Evolutionary conservation across 768 basidiomycete genomes (phyloP), one percentile per base, ranked within the genome.

Genomic region (Tubosaeta sp.): DNA sequence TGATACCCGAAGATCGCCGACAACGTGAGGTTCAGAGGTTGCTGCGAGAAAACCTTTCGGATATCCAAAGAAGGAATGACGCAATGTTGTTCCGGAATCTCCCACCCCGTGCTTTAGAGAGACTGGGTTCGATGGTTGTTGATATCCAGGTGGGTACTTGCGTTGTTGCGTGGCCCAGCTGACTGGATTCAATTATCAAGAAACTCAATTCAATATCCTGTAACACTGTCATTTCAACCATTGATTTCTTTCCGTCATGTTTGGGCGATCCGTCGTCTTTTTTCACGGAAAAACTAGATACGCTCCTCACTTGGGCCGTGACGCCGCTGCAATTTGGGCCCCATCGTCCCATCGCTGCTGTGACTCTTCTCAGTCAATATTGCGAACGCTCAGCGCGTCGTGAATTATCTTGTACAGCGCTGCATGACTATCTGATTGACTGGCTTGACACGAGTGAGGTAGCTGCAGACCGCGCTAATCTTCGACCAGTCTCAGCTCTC

Each of bases 271-370:
- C 61, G 49, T 62, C 70, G 19, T 61, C 72, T 12, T 64, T 67
- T 11, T 88, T 90, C 59, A 69, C 75, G n/a, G 78, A 79, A 52
- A 89, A 91, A 62, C 76, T 91, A 16, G 82, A 88, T 57, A 77
- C 84, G 48, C 74, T 91, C 3, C 75, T 92, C 10, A 86, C 86
- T 0, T 93, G 91, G 90, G 81, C 82, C 59, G 82, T 91, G 26
- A 88, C 89, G 0, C 80, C 84, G 3, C 72, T 88, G 16, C 91
- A 92, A 67, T 91, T 85, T 54, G 90, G 91, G 10, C 85, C 90
- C 41, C 91, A 91, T 58, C 76, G 90, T 32, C 82, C 86, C 1
- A 86, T 85, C 61, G 88, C 83, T 27, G 87, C 85, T 2, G 83
- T 80, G 8, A 85, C 85, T 17, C 74, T 91, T 37, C 79, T 91